These are phyloP conservation scores for Pyrenochaeta sp. DNA, from an alignment of 2,329 filamentous ascomycete species.

Conservation along the genomic window DNA sequence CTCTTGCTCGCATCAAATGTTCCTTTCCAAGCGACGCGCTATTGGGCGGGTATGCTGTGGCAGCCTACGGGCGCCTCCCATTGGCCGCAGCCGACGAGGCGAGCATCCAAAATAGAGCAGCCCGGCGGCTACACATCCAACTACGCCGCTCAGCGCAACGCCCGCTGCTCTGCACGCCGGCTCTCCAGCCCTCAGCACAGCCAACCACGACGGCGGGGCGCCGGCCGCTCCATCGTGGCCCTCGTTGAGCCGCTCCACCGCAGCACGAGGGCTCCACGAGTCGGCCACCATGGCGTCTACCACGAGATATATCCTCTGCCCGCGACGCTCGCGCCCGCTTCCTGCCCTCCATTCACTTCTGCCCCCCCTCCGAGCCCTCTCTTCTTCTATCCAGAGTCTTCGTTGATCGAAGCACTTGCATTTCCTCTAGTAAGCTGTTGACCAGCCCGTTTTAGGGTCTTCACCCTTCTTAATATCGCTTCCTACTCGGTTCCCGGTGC, in stretches of 20 bases:
- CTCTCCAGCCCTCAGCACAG: constrained; percentile 16
- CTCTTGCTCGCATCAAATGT: too few relatives aligned
- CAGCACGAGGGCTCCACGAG: constrained; percentile 31
- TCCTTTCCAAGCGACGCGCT: constrained; percentile 18
- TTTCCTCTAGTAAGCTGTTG: constrained; percentile 53
- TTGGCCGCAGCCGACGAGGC: constrained; percentile 32
- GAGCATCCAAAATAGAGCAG: constrained; percentile 39
- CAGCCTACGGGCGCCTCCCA: constrained; percentile 20
- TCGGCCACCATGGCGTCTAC: constrained; percentile 39
- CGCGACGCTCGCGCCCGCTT: constrained; percentile 36
- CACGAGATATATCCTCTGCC: constrained; percentile 44
- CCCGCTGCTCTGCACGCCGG: too few relatives aligned
- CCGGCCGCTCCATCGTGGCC: constrained; percentile 45
- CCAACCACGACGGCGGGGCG: constrained; percentile 36
- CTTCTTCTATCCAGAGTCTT: constrained; percentile 39
- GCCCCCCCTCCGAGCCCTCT: constrained; percentile 35
- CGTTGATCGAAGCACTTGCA: constrained; percentile 56
- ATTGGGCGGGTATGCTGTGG: constrained; percentile 40
- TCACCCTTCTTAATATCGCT: constrained; percentile 45
- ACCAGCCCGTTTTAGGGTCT: constrained; percentile 48
- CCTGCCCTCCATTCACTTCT: constrained; percentile 46
- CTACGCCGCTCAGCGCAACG: constrained; percentile 33
- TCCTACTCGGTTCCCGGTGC: constrained; percentile 27
- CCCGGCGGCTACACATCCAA: constrained; percentile 47
- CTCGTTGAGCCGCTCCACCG: constrained; percentile 44